Percentiles rank a stretch among this genome's conserved stretches.
These are phyloP conservation scores for Paratinospora sagittata DNA, from an alignment of 164 flowering plant genomes.

Conservation along the genomic window DNA sequence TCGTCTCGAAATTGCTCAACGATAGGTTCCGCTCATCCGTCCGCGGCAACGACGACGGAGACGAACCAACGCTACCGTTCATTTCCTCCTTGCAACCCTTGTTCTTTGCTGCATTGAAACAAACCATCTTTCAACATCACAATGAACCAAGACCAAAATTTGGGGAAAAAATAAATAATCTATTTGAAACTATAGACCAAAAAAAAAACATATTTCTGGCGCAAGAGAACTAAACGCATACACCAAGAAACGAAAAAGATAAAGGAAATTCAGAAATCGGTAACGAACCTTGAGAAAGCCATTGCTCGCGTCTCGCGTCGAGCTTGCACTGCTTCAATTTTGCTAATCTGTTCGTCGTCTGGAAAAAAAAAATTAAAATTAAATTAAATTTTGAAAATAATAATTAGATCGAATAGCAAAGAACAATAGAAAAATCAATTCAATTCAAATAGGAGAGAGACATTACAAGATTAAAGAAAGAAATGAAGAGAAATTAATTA, in stretches of 20 bases:
- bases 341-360: constrained; percentile 66
- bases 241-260: background rate
- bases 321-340: constrained; percentile 85
- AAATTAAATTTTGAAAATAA: background rate
- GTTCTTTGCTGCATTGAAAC: constrained; percentile 35
- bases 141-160: background rate
- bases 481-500: too few relatives aligned
- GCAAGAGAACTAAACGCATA: too few relatives aligned
- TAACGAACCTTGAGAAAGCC: constrained; percentile 43
- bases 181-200: background rate
- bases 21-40: constrained; percentile 13
- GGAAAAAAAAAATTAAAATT: constrained; percentile 18
- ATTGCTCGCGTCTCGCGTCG: constrained; percentile 77
- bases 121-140: constrained; percentile 1
- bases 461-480: too few relatives aligned
- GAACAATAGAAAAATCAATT: background rate
- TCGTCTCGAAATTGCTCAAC: constrained; percentile 32
- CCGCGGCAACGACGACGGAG: constrained; percentile 12
- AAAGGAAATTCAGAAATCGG: background rate
- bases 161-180: background rate
- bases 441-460: too few relatives aligned
- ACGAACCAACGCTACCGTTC: constrained; percentile 21
- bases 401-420: background rate
- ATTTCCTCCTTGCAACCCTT: constrained; percentile 45
- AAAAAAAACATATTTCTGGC: background rate